Percentiles rank a stretch among this genome's conserved stretches.
phyloP scores from a whole-genome alignment of 2,329 filamentous ascomycete genomes.

The Exophiala alcalophila region DNA sequence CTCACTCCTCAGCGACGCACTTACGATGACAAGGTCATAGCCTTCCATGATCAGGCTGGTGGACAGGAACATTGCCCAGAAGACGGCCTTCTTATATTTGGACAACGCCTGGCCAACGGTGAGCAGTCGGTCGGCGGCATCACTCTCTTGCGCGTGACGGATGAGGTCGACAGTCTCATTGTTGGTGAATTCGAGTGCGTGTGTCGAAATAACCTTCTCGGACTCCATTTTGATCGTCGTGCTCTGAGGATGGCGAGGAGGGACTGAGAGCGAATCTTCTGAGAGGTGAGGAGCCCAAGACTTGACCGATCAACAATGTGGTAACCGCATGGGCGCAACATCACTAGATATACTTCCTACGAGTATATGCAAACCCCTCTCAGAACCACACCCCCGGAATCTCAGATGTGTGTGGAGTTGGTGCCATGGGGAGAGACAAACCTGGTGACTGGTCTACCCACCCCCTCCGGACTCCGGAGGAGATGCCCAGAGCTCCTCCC shows the following conservation, averaged over 20 bases:
- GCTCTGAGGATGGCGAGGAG: neutral
- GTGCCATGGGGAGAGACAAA: no score
- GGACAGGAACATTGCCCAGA: conserved; percentile 31
- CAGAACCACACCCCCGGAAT: no score
- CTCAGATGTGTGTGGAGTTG: no score
- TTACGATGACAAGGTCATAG: conserved; percentile 31
- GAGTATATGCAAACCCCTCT: no score
- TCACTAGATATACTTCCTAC: no score
- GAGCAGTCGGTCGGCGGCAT: conserved; percentile 27
- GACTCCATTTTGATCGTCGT: conserved; percentile 10
- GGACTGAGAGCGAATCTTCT: conserved; percentile 3
- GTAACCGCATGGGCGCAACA: no score
- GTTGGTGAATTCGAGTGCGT: neutral
- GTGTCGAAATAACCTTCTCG: conserved; percentile 10
- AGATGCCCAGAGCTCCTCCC: no score
- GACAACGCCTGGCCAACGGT: conserved; percentile 26
- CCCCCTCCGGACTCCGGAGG: no score
- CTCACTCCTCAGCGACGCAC: no score
- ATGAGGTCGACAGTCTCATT: conserved; percentile 13
- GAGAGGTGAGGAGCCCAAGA: neutral
- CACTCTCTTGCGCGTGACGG: conserved; percentile 19
- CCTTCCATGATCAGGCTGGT: conserved; percentile 32
- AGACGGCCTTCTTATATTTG: conserved; percentile 32
- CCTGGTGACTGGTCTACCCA: no score
- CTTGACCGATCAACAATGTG: no score